These are phyloP conservation scores for Aspergillus sp. DNA, from an alignment of 2,329 filamentous ascomycete species.

Conservation along the genomic window DNA sequence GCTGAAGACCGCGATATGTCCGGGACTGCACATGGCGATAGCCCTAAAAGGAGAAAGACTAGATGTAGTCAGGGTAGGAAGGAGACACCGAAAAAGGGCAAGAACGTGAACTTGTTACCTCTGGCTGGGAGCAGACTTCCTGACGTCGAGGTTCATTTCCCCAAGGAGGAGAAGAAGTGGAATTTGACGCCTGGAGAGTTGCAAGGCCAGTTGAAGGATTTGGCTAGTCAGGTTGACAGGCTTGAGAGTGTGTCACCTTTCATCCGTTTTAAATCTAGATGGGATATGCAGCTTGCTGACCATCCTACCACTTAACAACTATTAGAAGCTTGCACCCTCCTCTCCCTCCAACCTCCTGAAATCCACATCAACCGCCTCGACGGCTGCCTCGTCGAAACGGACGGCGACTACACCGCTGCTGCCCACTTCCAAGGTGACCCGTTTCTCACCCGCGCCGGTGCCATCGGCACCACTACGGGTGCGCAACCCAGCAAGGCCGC, in stretches of 20 bases:
- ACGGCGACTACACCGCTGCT: conserved; percentile 11
- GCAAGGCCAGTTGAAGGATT: conserved; percentile 2
- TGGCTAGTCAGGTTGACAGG: conserved; percentile 6
- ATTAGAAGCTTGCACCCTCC: conserved; percentile 17
- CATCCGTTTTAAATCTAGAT: not conserved
- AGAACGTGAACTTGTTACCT: conserved; percentile 15
- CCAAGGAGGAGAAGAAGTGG: conserved; percentile 12
- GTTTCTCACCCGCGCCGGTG: conserved; percentile 22
- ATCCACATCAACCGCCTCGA: conserved; percentile 8
- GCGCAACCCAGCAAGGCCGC: not conserved
- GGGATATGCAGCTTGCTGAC: not conserved
- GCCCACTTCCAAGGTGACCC: conserved; percentile 19
- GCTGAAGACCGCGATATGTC: not conserved
- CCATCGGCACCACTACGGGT: conserved; percentile 13
- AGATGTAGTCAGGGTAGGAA: not conserved
- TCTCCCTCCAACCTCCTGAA: conserved; percentile 15
- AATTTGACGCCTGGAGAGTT: conserved; percentile 10
- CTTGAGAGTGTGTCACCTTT: conserved; percentile 14
- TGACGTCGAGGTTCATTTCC: conserved; percentile 3
- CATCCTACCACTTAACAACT: not conserved
- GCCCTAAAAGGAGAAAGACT: not conserved
- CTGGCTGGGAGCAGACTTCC: conserved; percentile 12
- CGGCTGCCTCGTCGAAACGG: conserved; percentile 5
- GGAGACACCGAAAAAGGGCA: not conserved
- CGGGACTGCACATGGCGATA: not conserved